Conservation (phyloP, 192 early-diverging fungal species). For the Coemansia sp. region DNA sequence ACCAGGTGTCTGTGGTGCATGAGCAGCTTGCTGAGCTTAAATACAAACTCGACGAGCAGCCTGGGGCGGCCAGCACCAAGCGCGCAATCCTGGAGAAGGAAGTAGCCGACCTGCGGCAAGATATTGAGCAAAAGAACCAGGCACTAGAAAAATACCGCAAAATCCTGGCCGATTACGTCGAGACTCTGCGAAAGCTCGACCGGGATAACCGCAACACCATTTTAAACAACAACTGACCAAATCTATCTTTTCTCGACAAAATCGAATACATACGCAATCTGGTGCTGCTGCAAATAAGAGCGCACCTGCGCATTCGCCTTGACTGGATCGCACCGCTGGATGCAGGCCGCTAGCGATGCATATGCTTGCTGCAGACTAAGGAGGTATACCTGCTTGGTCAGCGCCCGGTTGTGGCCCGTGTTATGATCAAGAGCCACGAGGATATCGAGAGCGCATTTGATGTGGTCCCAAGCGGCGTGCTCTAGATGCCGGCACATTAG, state of each 20-base stretch:
- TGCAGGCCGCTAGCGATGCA: background rate
- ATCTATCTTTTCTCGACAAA: background rate
- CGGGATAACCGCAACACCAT: slow-evolving; percentile 11
- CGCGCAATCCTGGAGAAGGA: slow-evolving; percentile 10
- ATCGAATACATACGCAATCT: background rate
- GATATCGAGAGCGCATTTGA: slow-evolving; percentile 13
- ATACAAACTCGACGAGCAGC: slow-evolving; percentile 11
- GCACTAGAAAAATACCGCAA: slow-evolving; percentile 26
- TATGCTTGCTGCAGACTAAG: slow-evolving; percentile 4
- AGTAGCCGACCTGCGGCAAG: slow-evolving; percentile 28
- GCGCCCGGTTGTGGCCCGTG: background rate
- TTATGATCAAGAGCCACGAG: slow-evolving; percentile 16
- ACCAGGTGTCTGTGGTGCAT: slow-evolving; percentile 14
- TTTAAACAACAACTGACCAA: background rate
- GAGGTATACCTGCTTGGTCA: background rate
- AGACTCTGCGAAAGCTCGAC: slow-evolving; percentile 8
- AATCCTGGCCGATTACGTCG: slow-evolving; percentile 1
- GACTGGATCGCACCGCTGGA: background rate
- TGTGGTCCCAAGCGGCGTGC: slow-evolving; percentile 8
- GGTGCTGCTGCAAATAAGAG: slow-evolving; percentile 3
- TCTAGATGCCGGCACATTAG: slow-evolving; percentile 15
- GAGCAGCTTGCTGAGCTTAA: slow-evolving; percentile 31
- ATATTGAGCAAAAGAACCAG: slow-evolving; percentile 24
- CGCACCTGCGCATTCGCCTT: background rate
- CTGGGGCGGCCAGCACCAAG: background rate